Evolutionary conservation across 2,329 filamentous ascomycete genomes (phyloP).

Genomic region (Arthrobotrys sinensis): DNA sequence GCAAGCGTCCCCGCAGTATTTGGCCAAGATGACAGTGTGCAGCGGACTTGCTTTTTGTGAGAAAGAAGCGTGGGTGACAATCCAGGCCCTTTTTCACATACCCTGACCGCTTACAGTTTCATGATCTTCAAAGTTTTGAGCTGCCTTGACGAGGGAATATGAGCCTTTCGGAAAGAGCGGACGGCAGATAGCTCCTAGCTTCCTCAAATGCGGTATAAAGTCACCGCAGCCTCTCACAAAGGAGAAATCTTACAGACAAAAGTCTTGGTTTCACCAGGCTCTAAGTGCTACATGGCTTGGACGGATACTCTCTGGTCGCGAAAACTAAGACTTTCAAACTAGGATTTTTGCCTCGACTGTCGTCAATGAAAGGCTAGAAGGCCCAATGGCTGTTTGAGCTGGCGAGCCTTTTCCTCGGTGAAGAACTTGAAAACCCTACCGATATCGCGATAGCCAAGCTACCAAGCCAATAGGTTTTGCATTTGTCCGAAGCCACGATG

Average conservation of each 20-base stretch:
- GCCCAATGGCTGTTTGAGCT: slow-evolving; percentile 8
- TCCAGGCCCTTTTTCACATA: slow-evolving; percentile 48
- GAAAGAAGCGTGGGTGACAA: slow-evolving; percentile 41
- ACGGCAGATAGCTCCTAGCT: slow-evolving; percentile 48
- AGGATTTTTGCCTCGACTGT: slow-evolving; percentile 25
- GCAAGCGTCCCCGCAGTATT: slow-evolving; percentile 58
- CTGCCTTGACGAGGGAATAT: slow-evolving; percentile 53
- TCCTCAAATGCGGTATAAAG: slow-evolving; percentile 60
- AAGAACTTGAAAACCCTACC: slow-evolving; percentile 17
- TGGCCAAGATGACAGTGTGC: slow-evolving; percentile 41
- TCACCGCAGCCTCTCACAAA: slow-evolving; percentile 50
- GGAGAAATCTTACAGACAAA: slow-evolving; percentile 23
- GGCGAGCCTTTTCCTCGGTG: slow-evolving; percentile 8
- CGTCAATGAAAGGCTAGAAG: slow-evolving; percentile 8
- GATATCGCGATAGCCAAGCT: slow-evolving; percentile 57
- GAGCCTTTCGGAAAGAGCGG: slow-evolving; percentile 58
- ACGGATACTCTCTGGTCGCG: slow-evolving; percentile 26
- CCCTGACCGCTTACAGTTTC: slow-evolving; percentile 58
- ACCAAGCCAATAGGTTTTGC: slow-evolving; percentile 44
- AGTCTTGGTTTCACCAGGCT: slow-evolving; percentile 34
- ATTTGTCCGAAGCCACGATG: slow-evolving; percentile 59
- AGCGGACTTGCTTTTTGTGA: slow-evolving; percentile 36
- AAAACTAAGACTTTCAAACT: slow-evolving; percentile 15
- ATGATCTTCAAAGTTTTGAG: slow-evolving; percentile 59
- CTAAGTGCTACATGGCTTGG: slow-evolving; percentile 29